phyloP scores from a whole-genome alignment of 805 yeast genomes.

The Lipomyces orientalis region DNA sequence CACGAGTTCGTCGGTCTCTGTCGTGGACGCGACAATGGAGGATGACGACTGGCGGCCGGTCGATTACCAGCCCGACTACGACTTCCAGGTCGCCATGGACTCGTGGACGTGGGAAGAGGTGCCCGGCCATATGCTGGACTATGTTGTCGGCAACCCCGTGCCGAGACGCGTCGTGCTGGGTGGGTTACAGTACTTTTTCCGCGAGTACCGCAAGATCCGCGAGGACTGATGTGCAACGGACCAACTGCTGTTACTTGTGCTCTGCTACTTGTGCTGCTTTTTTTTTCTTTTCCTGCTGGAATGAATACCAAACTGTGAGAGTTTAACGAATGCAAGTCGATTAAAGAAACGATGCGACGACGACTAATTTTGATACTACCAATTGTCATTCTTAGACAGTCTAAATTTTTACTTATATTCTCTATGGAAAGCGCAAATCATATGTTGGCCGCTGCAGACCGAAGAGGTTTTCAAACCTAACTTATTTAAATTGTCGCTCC shows the following conservation, averaged over 20 bases:
- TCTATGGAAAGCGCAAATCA: not conserved
- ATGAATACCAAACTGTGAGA: not conserved
- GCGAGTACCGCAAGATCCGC: not conserved
- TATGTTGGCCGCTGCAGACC: no score
- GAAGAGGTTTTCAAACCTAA: no score
- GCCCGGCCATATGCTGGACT: not conserved
- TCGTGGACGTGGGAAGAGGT: not conserved
- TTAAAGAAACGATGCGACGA: conserved; percentile 1
- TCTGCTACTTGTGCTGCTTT: not conserved
- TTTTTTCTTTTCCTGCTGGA: not conserved
- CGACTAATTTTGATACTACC: not conserved
- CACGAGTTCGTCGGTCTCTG: not conserved
- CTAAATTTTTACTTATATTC: not conserved
- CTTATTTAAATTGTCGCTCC: no score
- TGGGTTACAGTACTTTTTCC: not conserved
- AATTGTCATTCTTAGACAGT: not conserved
- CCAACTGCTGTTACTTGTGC: not conserved
- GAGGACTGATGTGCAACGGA: not conserved
- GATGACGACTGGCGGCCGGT: not conserved
- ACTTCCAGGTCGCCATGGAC: conserved; percentile 1
- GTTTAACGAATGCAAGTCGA: not conserved
- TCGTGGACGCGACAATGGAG: not conserved
- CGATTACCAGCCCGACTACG: not conserved
- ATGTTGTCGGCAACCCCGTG: not conserved
- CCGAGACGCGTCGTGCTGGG: not conserved